A percentile compares a stretch with the other conserved stretches of the same genome.
phyloP scores from a whole-genome alignment of 495 filamentous ascomycete genomes.

The Mycothermus thermophilus region DNA sequence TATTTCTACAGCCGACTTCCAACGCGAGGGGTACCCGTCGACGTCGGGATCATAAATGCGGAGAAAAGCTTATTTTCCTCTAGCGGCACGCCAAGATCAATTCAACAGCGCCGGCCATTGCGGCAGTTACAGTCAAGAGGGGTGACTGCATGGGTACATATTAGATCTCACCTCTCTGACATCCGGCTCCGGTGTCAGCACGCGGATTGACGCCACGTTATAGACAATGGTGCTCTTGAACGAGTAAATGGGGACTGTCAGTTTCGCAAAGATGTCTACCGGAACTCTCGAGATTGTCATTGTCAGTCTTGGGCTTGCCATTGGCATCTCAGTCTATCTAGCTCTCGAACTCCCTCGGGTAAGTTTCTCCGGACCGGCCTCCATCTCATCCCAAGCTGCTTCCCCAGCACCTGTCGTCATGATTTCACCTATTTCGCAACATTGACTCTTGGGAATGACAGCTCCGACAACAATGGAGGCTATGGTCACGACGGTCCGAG shows the following conservation, averaged over 20 bases:
- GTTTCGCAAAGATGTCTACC: too few relatives aligned
- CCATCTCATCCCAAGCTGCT: not conserved
- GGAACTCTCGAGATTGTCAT: not conserved
- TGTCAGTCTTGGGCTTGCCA: constrained; percentile 1
- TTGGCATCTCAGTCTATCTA: constrained; percentile 14
- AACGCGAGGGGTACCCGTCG: too few relatives aligned
- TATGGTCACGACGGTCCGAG: constrained; percentile 18
- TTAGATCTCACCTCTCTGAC: not conserved
- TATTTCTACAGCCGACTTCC: too few relatives aligned
- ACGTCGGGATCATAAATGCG: not conserved
- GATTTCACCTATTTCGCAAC: not conserved
- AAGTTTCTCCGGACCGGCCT: constrained; percentile 7
- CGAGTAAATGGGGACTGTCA: not conserved
- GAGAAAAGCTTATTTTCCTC: not conserved
- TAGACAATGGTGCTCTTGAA: not conserved
- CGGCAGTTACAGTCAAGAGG: constrained; percentile 2
- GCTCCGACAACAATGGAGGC: constrained; percentile 18
- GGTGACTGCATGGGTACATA: constrained; percentile 2
- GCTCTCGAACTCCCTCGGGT: constrained; percentile 15
- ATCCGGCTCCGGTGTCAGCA: too few relatives aligned
- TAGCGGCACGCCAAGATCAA: constrained; percentile 2
- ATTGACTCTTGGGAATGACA: constrained; percentile 4
- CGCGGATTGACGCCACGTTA: too few relatives aligned
- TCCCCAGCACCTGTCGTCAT: not conserved
- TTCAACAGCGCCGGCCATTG: not conserved